Evolutionary conservation across 1,284 basidiomycete genomes (phyloP), one percentile per base, ranked within the genome.

Genomic region (Apiotrichum mycotoxinovorans): DNA sequence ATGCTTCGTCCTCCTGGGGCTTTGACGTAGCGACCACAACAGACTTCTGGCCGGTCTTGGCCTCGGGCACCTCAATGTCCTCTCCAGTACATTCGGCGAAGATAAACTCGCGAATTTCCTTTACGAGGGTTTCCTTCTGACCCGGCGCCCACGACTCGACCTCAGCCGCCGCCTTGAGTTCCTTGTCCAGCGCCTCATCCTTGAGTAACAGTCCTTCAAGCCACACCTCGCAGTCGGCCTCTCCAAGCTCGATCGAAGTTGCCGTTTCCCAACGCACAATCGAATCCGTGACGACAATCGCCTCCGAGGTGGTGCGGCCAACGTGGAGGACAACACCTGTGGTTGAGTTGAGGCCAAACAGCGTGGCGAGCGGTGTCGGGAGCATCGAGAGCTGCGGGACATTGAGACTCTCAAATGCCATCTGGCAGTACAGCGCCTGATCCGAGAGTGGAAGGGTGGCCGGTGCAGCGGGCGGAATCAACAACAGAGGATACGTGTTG

Each of bases 371-470:
- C 7, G 94, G 87, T 2, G 90, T 85, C 61, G 95, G 89, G 42
- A 95, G 81, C 63, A 96, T 81, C 43, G 85, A 84, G 63, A 97
- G 85, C 27, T 86, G 88, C 4, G 95, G 89, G 43, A 88, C 86
- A 72, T 97, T 96, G 82, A 97, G 90, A n/a, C 87, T 84, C 73
- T 98, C 94, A 70, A 98, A 98, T 73, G 96, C 92, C 56, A 93
- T 82, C 70, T 90, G 91, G 63, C 87, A 88, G 69, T 95, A 90
- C 70, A 87, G 83, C 7, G 84, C 82, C 52, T 83, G 80, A 52
- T 88, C 83, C n/a, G 89, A 82, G 9, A 76, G 66, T 0, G 75
- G 67, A 5, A 76, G 58, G 1, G 66, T 60, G 4, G 70, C 60
- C 4, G 68, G 83, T 18, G 89, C 83, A 22, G 92, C 82, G 22